Percentiles rank a stretch among this genome's conserved stretches.
These are phyloP conservation scores for Dovyalis caffra DNA, from an alignment of 345 rosid genomes.

Conservation along the genomic window DNA sequence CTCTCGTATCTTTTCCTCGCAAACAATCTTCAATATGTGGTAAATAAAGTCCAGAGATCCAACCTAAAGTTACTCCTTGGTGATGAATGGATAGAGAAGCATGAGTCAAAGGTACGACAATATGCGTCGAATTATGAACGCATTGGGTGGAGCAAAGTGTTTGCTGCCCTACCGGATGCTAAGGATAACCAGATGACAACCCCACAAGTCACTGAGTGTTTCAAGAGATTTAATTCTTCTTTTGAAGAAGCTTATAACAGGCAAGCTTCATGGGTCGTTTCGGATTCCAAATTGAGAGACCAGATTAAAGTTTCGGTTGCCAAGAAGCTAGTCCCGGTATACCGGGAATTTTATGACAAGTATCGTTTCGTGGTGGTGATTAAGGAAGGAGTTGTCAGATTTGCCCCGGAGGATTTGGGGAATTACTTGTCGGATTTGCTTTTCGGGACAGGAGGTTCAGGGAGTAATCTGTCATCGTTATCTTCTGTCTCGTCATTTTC, in stretches of 20 bases:
- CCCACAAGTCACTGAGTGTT: constrained; percentile 32
- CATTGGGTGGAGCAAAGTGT: constrained; percentile 60
- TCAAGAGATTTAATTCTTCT: constrained; percentile 49
- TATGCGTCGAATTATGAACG: constrained; percentile 65
- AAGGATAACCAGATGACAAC: constrained; percentile 29
- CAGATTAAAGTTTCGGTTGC: constrained; percentile 55
- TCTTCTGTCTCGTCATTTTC: constrained; percentile 15
- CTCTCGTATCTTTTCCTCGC: constrained; percentile 73
- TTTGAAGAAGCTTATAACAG: constrained; percentile 57
- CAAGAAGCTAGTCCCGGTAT: constrained; percentile 42
- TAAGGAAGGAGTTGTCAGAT: constrained; percentile 42
- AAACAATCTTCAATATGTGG: constrained; percentile 74
- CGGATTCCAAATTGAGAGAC: constrained; percentile 51
- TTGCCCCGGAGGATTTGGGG: constrained; percentile 61
- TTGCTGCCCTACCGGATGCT: constrained; percentile 41
- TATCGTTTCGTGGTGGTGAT: constrained; percentile 21
- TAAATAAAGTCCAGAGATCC: constrained; percentile 57
- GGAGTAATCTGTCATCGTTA: constrained; percentile 36
- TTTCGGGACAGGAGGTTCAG: constrained; percentile 33
- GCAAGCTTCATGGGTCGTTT: constrained; percentile 59
- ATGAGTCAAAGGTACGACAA: constrained; percentile 52
- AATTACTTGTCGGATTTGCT: constrained; percentile 54
- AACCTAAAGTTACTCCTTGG: constrained; percentile 51
- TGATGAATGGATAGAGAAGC: constrained; percentile 58
- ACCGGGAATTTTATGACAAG: constrained; percentile 46